Base-by-base conservation (phyloP, 495 filamentous ascomycete species). In the Hyphodiscus hymeniophilus region DNA sequence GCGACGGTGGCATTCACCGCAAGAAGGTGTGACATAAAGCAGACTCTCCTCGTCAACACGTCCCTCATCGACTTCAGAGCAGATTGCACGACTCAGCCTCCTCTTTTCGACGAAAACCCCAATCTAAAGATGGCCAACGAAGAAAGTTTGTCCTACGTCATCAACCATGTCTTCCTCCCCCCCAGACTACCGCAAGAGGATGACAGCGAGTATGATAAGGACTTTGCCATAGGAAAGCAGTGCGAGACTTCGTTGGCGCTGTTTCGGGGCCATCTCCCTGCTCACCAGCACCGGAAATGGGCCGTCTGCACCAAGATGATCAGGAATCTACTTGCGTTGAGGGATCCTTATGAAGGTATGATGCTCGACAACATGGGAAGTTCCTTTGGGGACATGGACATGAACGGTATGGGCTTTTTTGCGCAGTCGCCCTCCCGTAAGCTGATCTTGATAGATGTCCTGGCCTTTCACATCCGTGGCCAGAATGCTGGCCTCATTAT, bases 401-500 rank as follows among this genome's bases (percentile, higher is more conserved):
- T n/a, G 34, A 36, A n/a, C 34, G 4, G 4, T 5, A 36, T 36
- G 17, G 13, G 13, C 6, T 36, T 18, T 18, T n/a, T n/a, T n/a
- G n/a, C n/a, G 34, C 17, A n/a, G 4, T 36, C 26, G 17, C 17
- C 34, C 15, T 7, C 6, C 31, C 42, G 4, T 21, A n/a, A n/a
- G n/a, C n/a, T n/a, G n/a, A n/a, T n/a, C n/a, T 33, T n/a, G 3
- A 21, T 33, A 62, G 57, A 49, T 49, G 40, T 50, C 6, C 41
- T 45, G 1, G 39, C 28, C 7, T 41, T 79, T 13, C 60, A 81
- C 44, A 62, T 84, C 21, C 56, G 58, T 15, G 63, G 57, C 12
- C 81, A 85, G 53, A 86, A 86, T 57, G 76, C 77, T 0, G 81
- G 64, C 0, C 44, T 84, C 0, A 51, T 83, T 8, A 55, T 84